Evolutionary conservation across 352 stramenopile species (phyloP), one percentile per base, ranked within the genome.

Genomic region (Nothophytophthora sp.): DNA sequence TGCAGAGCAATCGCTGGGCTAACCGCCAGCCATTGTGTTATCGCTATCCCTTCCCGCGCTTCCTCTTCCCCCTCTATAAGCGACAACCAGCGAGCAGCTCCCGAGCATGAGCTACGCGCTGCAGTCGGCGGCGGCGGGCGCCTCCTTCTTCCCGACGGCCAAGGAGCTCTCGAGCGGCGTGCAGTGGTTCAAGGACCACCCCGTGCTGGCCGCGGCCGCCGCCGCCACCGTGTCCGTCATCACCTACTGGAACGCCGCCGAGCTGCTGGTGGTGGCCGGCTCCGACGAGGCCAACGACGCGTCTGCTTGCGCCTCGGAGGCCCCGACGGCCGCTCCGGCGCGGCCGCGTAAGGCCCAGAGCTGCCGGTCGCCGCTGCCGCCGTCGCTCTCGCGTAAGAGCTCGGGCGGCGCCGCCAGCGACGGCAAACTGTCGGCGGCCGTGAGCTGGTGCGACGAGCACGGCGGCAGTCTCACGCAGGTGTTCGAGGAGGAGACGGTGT

Each of bases 111-210:
- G 15, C 23, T 47, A 52, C 44, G 54, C 51, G 15, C 60, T 82
- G 44, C 62, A 70, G 34, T 60, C 70, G 36, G 54, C 63, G 4
- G 56, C 63, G 19, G 63, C 70, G 28, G 64, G 10, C 27, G 40
- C 76, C 28, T 90, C 81, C 43, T 85, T 98, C 81, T 90, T 97
- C 61, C 80, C 82, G 29, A 92, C 82, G 5, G 75, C 79, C 56
- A 88, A 92, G 55, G 85, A 95, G 63, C 73, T 95, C 38, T 90
- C 79, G 1, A 86, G 76, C 34, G 82, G 85, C 7, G 55, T 95
- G 27, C 81, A 92, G 58, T 95, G 85, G 85, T 88, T 92, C 52
- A 86, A 86, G 46, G 82, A 95, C 48, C 85, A 95, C 54, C 85
- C 85, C 19, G 76, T 95, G 37, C 70, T 92, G 20, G 82, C 81